phyloP scores from a whole-genome alignment of 1,139 yeast genomes.

The Zygosaccharomyces sapae region DNA sequence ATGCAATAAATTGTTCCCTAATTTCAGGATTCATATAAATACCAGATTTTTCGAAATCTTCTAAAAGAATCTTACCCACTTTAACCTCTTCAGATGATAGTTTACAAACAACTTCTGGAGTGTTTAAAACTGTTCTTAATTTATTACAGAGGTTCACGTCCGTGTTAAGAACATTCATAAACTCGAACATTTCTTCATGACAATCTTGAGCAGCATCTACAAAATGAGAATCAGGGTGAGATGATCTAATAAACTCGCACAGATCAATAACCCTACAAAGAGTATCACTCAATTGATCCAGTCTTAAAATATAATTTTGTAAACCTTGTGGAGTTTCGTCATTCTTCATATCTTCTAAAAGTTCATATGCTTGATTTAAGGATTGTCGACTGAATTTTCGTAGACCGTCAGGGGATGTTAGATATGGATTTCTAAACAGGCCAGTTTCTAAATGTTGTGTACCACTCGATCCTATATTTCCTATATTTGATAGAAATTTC shows the following conservation, averaged over 20 bases:
- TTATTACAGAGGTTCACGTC: slow-evolving; percentile 66
- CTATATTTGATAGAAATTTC: slow-evolving; percentile 4
- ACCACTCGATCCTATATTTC: slow-evolving; percentile 7
- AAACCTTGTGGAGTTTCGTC: slow-evolving; percentile 48
- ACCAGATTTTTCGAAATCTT: slow-evolving; percentile 90
- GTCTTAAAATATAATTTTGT: slow-evolving; percentile 52
- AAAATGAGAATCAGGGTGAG: slow-evolving; percentile 73
- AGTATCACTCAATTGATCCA: slow-evolving; percentile 84
- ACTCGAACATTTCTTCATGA: slow-evolving; percentile 85
- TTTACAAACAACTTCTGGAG: slow-evolving; percentile 37
- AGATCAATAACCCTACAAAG: slow-evolving; percentile 90
- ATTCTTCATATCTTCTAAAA: slow-evolving; percentile 53
- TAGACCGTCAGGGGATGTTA: slow-evolving; percentile 68
- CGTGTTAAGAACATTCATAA: slow-evolving; percentile 89
- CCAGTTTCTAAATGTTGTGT: slow-evolving; percentile 44
- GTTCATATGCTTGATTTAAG: slow-evolving; percentile 54
- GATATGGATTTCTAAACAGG: slow-evolving; percentile 64
- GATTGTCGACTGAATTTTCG: slow-evolving; percentile 63
- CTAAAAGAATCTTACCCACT: slow-evolving; percentile 74
- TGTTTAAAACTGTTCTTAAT: slow-evolving; percentile 52
- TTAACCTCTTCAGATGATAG: slow-evolving; percentile 69
- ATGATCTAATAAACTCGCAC: slow-evolving; percentile 86
- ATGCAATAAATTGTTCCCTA: slow-evolving; percentile 64
- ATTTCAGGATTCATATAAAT: slow-evolving; percentile 68
- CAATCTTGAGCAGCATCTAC: slow-evolving; percentile 80